Evolutionary conservation across 2,329 filamentous ascomycete genomes (phyloP).

Genomic region (Arthrobotrys sphaeroides): DNA sequence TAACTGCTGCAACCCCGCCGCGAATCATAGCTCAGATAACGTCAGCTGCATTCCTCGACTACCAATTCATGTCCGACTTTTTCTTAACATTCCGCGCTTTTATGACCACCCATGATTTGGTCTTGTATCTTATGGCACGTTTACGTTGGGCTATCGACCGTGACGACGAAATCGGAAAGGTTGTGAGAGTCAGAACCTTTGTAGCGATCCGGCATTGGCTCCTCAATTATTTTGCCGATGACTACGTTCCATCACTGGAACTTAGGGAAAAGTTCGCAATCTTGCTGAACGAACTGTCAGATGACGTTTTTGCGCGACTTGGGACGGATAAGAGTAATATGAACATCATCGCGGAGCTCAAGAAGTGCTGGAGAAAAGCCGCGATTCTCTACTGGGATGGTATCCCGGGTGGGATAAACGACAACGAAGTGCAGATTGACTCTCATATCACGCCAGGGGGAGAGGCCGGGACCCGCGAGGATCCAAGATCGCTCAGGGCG

Average conservation of each 20-base stretch:
- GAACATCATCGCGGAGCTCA: slow-evolving; percentile 91
- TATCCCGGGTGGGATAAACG: slow-evolving; percentile 38
- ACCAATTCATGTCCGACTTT: slow-evolving; percentile 96
- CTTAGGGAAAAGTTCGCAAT: slow-evolving; percentile 57
- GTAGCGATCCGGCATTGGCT: slow-evolving; percentile 97
- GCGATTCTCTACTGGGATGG: slow-evolving; percentile 90
- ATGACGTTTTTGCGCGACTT: slow-evolving; percentile 65
- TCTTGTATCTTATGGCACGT: slow-evolving; percentile 84
- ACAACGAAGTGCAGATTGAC: slow-evolving; percentile 55
- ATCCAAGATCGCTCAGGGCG: slow-evolving; percentile 45
- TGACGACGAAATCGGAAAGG: slow-evolving; percentile 83
- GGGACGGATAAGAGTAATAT: slow-evolving; percentile 71
- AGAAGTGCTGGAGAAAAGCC: slow-evolving; percentile 95
- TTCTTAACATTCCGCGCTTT: slow-evolving; percentile 95
- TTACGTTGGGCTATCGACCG: slow-evolving; percentile 85
- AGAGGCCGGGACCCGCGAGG: slow-evolving; percentile 55
- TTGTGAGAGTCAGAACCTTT: slow-evolving; percentile 95
- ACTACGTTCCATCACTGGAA: slow-evolving; percentile 72
- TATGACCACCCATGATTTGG: slow-evolving; percentile 77
- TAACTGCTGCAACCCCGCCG: slow-evolving; percentile 88
- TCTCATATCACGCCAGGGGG: slow-evolving; percentile 58
- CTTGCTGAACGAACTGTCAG: slow-evolving; percentile 63
- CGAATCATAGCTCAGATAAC: slow-evolving; percentile 96
- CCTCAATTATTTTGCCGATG: slow-evolving; percentile 95
- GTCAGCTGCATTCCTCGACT: slow-evolving; percentile 93